Base-by-base conservation (phyloP, 2,329 filamentous ascomycete genomes). In the Trichoderma sp. region DNA sequence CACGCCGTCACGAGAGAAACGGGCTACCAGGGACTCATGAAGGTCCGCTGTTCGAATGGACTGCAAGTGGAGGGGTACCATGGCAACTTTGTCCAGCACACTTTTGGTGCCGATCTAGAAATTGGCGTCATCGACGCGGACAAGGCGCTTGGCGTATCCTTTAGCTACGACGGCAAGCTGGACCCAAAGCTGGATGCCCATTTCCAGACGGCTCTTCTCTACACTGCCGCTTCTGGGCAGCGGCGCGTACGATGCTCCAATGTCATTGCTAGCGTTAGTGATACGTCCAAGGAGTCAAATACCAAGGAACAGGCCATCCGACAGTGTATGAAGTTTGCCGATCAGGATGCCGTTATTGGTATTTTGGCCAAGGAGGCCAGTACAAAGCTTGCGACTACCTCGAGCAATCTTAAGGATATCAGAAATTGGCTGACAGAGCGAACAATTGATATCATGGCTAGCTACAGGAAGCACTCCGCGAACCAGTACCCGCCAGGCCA, bases 111-210 rank as follows among this genome's bases (percentile, higher is more conserved):
- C 3, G 96, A 99, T 80, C 87, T 99, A 56, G 94, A 99, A 78
- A 92, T 99, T 75, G 96, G 96, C 33, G 88, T 92, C 63, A 89
- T 98, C 63, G 96, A 98, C 78, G 90, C 93, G 24, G 96, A 99
- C 81, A 97, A 97, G 82, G 93, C 95, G 11, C 87, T 99, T 73
- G 92, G 91, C 3, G 92, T 98, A 13, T 91, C 93, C 60, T 99
- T 99, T 79, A 92, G 88, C 75, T 97, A 99, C 79, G 96, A 99
- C 77, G 96, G 96, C 70, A 98, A 98, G 81, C 88, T 99, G n/a
- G 96, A 99, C 80, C 85, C 93, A 5, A 97, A 97, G 81, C 86
- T 98, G 27, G 96, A 99, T 79, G 95, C 95, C 8, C 96, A 99
- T 81, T 99, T 99, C 86, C 96, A 99, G 79, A 93, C 92, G 27